These are phyloP conservation scores for Ilyonectria sp. DNA, from an alignment of 2,329 filamentous ascomycete genomes.

Conservation along the genomic window DNA sequence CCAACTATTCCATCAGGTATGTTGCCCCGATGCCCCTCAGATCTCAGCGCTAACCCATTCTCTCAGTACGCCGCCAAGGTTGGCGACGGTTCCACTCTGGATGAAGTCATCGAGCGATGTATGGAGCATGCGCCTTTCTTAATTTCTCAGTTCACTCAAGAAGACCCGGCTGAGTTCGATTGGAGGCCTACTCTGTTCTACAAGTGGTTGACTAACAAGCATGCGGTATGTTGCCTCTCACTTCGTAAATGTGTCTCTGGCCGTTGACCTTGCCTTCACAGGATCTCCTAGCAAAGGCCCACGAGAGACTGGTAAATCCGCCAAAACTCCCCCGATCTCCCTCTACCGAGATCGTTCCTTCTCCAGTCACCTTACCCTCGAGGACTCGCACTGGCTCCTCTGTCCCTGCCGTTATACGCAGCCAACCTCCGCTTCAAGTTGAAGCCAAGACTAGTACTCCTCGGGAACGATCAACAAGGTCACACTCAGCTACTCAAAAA, in stretches of 20 bases:
- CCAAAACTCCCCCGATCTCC: constrained; percentile 36
- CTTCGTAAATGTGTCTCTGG: not conserved
- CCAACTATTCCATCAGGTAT: constrained; percentile 53
- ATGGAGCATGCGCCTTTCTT: constrained; percentile 67
- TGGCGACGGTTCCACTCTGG: constrained; percentile 67
- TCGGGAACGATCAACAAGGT: constrained; percentile 35
- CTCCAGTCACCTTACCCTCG: constrained; percentile 33
- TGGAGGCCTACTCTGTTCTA: constrained; percentile 65
- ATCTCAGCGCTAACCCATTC: constrained; percentile 15
- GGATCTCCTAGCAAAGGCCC: constrained; percentile 46
- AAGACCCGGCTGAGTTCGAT: constrained; percentile 50
- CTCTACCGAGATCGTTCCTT: constrained; percentile 30
- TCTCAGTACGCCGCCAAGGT: constrained; percentile 64
- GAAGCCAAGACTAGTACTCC: constrained; percentile 28
- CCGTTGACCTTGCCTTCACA: constrained; percentile 31
- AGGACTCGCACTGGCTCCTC: constrained; percentile 43
- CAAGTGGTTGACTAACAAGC: constrained; percentile 61
- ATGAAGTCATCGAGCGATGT: constrained; percentile 64
- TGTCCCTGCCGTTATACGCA: constrained; percentile 24
- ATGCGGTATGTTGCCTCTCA: constrained; percentile 54
- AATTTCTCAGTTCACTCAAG: constrained; percentile 65
- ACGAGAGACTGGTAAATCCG: constrained; percentile 41
- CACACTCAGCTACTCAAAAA: constrained; percentile 35
- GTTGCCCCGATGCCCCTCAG: not conserved
- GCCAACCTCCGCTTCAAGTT: constrained; percentile 34